phyloP scores from a whole-genome alignment of 106 monocot genomes.

The Apostasia ramifera region DNA sequence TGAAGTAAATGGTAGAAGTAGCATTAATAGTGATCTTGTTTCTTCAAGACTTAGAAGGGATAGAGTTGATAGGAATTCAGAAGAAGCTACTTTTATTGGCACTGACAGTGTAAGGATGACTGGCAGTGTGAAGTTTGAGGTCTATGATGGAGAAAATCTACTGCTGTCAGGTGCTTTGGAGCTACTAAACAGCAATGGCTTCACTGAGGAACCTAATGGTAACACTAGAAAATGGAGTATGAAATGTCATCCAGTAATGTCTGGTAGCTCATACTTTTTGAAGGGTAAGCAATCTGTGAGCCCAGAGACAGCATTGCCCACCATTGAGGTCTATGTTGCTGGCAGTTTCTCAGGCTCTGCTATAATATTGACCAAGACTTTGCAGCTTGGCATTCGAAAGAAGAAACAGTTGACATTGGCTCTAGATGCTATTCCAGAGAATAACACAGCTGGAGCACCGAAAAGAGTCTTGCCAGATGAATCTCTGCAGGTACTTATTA shows the following conservation, averaged over 20 bases:
- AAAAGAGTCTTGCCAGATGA: background rate
- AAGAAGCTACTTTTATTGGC: slow-evolving; percentile 64
- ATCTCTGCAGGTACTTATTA: background rate
- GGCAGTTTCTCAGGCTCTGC: slow-evolving; percentile 5
- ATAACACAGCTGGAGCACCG: background rate
- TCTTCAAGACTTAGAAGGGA: slow-evolving; percentile 55
- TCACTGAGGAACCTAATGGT: slow-evolving; percentile 16
- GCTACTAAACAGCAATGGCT: slow-evolving; percentile 15
- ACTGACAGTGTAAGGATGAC: slow-evolving; percentile 60
- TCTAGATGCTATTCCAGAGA: slow-evolving; percentile 3
- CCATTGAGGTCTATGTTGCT: slow-evolving; percentile 8
- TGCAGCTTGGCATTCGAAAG: slow-evolving; percentile 5
- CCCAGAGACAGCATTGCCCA: background rate
- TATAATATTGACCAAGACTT: slow-evolving; percentile 5
- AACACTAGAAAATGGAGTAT: slow-evolving; percentile 44
- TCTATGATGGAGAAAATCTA: slow-evolving; percentile 37
- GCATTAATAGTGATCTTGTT: slow-evolving; percentile 25
- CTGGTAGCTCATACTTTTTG: background rate
- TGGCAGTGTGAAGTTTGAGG: slow-evolving; percentile 72
- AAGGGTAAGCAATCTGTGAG: background rate
- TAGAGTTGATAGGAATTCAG: slow-evolving; percentile 49
- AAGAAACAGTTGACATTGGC: background rate
- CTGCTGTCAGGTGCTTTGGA: slow-evolving; percentile 52
- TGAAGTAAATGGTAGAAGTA: slow-evolving; percentile 50
- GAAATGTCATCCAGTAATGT: slow-evolving; percentile 26